Conservation (phyloP, 139 green algal genomes). For the Chlamydomonas asymmetrica region DNA sequence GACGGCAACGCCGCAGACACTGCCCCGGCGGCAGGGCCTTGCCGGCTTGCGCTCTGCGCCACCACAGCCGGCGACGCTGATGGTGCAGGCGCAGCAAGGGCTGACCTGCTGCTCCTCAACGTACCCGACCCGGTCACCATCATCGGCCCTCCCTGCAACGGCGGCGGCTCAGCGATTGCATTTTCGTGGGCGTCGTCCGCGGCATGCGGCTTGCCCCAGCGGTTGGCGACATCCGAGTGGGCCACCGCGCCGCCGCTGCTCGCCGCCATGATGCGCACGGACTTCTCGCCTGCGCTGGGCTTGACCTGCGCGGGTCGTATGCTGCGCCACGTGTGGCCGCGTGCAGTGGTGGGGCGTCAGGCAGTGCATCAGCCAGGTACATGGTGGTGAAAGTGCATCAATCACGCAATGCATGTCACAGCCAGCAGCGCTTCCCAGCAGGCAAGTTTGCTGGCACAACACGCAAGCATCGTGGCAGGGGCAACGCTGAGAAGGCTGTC, state of each 20-base stretch:
- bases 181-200: slow-evolving; percentile 8
- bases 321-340: slow-evolving; percentile 3
- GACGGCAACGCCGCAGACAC: too few species aligned
- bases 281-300: slow-evolving; percentile 31
- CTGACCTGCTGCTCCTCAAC: background rate
- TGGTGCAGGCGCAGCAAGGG: background rate
- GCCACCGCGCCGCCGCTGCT: slow-evolving; percentile 37
- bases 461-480: background rate
- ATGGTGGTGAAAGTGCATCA: too few species aligned
- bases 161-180: slow-evolving; percentile 10
- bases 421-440: background rate
- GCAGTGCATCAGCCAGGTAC: too few species aligned
- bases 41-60: background rate
- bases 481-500: background rate
- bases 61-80: background rate
- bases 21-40: background rate
- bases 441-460: background rate
- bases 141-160: background rate
- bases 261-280: slow-evolving; percentile 45
- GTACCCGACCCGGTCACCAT: background rate
- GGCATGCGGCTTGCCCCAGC: slow-evolving; percentile 10
- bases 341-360: background rate
- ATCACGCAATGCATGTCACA: background rate
- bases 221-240: slow-evolving; percentile 33
- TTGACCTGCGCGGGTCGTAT: slow-evolving; percentile 31